Conservation (phyloP, 768 basidiomycete species). For the Mycena filopes region DNA sequence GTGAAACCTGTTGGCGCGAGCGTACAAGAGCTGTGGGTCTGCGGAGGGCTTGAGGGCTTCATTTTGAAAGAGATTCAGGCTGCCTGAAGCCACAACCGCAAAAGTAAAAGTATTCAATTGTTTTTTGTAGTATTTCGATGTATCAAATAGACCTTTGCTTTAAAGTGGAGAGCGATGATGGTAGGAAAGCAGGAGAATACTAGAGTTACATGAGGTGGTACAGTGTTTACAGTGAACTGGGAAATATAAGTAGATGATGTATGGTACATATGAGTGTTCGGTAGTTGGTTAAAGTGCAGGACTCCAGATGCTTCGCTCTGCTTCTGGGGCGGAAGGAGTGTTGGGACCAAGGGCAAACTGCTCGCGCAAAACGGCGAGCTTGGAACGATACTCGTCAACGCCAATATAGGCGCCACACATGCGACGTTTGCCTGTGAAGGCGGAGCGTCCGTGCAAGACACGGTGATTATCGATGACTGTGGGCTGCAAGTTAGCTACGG, state of each 20-base stretch:
- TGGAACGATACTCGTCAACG: conserved; percentile 88
- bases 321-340: conserved; percentile 29
- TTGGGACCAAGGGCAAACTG: conserved; percentile 54
- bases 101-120: conserved; percentile 28
- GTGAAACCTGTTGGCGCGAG: conserved; percentile 88
- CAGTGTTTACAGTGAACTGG: neutral
- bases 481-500: neutral
- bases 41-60: conserved; percentile 93
- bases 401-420: conserved; percentile 98
- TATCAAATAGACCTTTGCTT: conserved; percentile 24
- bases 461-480: conserved; percentile 94
- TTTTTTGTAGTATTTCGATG: conserved; percentile 28
- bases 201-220: conserved; percentile 10
- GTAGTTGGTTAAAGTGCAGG: conserved; percentile 53
- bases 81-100: conserved; percentile 12
- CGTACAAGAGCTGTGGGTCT: conserved; percentile 98
- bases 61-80: conserved; percentile 78
- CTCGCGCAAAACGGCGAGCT: conserved; percentile 74
- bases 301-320: conserved; percentile 69
- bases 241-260: conserved; percentile 8
- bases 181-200: no score
- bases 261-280: conserved; percentile 20
- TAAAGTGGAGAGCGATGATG: neutral
- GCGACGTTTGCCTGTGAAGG: conserved; percentile 85
- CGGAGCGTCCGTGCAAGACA: conserved; percentile 93